Base-by-base conservation (phyloP, 2,329 filamentous ascomycete species). In the Pezicula carpinea region DNA sequence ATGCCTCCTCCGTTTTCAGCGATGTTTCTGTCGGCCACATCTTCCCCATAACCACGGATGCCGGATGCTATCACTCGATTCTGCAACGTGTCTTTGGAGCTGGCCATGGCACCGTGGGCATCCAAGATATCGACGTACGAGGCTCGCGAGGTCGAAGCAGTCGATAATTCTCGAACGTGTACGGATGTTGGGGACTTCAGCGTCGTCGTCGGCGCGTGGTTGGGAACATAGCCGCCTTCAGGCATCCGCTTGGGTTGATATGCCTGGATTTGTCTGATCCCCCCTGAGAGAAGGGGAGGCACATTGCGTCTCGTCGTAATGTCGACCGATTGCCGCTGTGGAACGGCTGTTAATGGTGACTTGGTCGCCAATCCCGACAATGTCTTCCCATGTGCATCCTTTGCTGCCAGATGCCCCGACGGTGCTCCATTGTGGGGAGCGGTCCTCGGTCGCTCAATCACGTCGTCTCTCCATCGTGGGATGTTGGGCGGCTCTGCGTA, bases 1-100 rank as follows among this genome's bases (percentile, higher is more conserved):
- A 29, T 29, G 13, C 15, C 29, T 26, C 15, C 33, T 32, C 38
- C 31, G 47, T 23, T 35, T 21, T 29, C 31, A 3, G 42, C 47
- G 26, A 62, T 53, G 51, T 85, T 85, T 29, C 82, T 70, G 53
- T 83, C 79, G 2, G 79, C 80, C 2, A 84, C 79, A 58, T 83
- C 80, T 59, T 85, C 82, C n/a, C 76, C 80, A 53, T 80, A 83
- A 42, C 77, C 73, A 36, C 71, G 69, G 0, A 68, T 66, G 1
- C 78, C 79, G 0, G 75, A 59, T 1, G 78, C 77, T 46, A 71
- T 62, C 3, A 80, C 55, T 14, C 77, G 69, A 8, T 54, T 66
- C 65, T 40, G 66, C 64, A 71, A 21, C 17, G 66, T 66, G 33
- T 68, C 68, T 36, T 39, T 40, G 14, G 68, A 64, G 0, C 72